These are phyloP conservation scores for Calonectria pteridis DNA, from an alignment of 2,329 filamentous ascomycete species.

Conservation along the genomic window DNA sequence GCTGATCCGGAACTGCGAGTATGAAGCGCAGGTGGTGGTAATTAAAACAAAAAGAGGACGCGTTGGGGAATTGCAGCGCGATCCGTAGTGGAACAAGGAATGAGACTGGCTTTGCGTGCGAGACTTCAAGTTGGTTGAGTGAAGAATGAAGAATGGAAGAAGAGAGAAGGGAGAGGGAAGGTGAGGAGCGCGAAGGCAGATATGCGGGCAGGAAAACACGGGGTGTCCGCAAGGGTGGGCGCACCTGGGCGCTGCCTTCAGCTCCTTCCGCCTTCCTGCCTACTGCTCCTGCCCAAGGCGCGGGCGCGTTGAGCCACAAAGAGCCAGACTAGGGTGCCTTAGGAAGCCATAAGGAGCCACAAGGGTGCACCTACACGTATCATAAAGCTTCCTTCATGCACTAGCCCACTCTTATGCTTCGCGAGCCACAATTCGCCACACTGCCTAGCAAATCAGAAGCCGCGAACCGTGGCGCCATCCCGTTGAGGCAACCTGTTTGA, in stretches of 20 bases:
- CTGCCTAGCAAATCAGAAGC: constrained; percentile 4
- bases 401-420: constrained; percentile 29
- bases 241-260: constrained; percentile 32
- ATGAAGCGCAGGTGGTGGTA: constrained; percentile 17
- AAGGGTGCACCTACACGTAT: constrained; percentile 8
- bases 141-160: constrained; percentile 35
- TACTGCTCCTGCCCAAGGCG: constrained; percentile 28
- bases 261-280: constrained; percentile 24
- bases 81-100: constrained; percentile 26
- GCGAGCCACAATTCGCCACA: constrained; percentile 40
- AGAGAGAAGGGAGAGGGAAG: constrained; percentile 25
- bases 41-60: constrained; percentile 33
- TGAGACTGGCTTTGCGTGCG: constrained; percentile 38
- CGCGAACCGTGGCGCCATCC: constrained; percentile 30
- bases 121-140: constrained; percentile 32
- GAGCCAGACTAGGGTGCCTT: background rate
- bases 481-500: constrained; percentile 20
- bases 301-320: constrained; percentile 29
- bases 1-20: constrained; percentile 20
- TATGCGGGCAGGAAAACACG: constrained; percentile 42
- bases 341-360: background rate
- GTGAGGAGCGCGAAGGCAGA: constrained; percentile 26
- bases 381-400: constrained; percentile 23
- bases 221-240: constrained; percentile 29
- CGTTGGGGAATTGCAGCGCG: constrained; percentile 30